Conservation (phyloP, 2,329 filamentous ascomycete genomes). For the Mycosphaerelloides madeirae region DNA sequence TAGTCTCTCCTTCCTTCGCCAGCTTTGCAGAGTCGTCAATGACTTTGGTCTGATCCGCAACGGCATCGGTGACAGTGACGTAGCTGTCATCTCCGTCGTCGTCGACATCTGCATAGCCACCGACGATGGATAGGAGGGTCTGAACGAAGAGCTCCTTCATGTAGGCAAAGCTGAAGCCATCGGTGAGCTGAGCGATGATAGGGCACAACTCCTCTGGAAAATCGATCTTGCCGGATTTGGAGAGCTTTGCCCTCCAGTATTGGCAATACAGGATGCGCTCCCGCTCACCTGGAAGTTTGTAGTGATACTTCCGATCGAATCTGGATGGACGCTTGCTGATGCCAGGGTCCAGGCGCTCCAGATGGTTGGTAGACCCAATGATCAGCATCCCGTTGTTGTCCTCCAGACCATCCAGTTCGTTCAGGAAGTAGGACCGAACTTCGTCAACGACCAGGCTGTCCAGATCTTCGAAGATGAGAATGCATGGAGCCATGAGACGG, state of each 20-base stretch:
- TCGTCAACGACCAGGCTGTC: constrained; percentile 59
- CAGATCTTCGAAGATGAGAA: constrained; percentile 67
- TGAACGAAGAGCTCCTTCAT: constrained; percentile 65
- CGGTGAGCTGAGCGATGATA: constrained; percentile 56
- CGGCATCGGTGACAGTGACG: constrained; percentile 10
- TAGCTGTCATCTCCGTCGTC: constrained; percentile 16
- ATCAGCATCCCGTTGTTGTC: constrained; percentile 68
- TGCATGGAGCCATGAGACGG: constrained; percentile 59
- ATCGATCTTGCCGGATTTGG: constrained; percentile 50
- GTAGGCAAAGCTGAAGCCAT: constrained; percentile 63
- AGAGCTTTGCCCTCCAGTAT: constrained; percentile 59
- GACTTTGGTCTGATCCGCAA: constrained; percentile 12
- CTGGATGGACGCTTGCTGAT: constrained; percentile 59
- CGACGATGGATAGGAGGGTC: constrained; percentile 52
- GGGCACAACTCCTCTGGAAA: constrained; percentile 29
- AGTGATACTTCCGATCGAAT: constrained; percentile 64
- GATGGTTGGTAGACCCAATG: constrained; percentile 38
- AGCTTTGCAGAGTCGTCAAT: constrained; percentile 6
- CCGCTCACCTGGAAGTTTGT: constrained; percentile 45
- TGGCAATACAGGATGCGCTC: constrained; percentile 57
- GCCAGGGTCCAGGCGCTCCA: constrained; percentile 63
- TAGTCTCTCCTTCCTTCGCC: constrained; percentile 6
- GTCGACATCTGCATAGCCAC: constrained; percentile 18
- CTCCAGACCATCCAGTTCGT: constrained; percentile 64
- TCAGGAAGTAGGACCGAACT: constrained; percentile 64